Conservation (phyloP, 2,329 filamentous ascomycete species). For the Penicillium sp. region DNA sequence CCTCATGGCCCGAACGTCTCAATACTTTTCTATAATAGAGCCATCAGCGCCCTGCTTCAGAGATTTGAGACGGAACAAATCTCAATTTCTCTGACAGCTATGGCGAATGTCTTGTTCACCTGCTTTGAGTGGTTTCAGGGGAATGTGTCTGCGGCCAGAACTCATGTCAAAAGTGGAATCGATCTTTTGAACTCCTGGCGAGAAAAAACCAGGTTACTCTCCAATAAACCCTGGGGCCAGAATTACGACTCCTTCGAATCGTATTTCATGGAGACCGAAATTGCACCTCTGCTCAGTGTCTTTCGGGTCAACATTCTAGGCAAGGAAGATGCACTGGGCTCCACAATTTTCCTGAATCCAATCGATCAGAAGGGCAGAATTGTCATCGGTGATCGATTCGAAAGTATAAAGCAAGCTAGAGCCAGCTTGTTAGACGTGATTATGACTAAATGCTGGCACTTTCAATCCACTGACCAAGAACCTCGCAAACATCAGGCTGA, state of each 20-base stretch:
- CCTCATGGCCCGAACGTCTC: neutral
- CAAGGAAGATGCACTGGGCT: neutral
- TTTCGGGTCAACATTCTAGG: slow-evolving; percentile 18
- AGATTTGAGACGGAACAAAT: slow-evolving; percentile 50
- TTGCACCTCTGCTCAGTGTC: slow-evolving; percentile 19
- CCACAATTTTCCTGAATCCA: slow-evolving; percentile 7
- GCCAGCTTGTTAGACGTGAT: slow-evolving; percentile 18
- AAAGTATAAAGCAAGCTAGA: slow-evolving; percentile 12
- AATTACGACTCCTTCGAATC: slow-evolving; percentile 9
- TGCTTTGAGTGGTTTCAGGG: slow-evolving; percentile 58
- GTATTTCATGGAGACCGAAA: slow-evolving; percentile 21
- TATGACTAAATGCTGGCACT: neutral
- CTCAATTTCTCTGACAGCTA: slow-evolving; percentile 46
- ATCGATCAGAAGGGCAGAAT: slow-evolving; percentile 2
- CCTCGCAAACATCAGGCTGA: neutral
- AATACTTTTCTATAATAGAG: slow-evolving; percentile 13
- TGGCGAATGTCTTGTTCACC: slow-evolving; percentile 66
- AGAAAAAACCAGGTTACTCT: neutral
- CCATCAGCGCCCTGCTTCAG: slow-evolving; percentile 14
- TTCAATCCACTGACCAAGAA: neutral
- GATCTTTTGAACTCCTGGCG: slow-evolving; percentile 17
- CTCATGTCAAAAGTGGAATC: slow-evolving; percentile 19
- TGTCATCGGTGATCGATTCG: slow-evolving; percentile 11
- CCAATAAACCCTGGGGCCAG: slow-evolving; percentile 2
- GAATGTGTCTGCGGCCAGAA: slow-evolving; percentile 29